Base-by-base conservation (phyloP, 352 stramenopile species). In the Phytophthora uliginosa region DNA sequence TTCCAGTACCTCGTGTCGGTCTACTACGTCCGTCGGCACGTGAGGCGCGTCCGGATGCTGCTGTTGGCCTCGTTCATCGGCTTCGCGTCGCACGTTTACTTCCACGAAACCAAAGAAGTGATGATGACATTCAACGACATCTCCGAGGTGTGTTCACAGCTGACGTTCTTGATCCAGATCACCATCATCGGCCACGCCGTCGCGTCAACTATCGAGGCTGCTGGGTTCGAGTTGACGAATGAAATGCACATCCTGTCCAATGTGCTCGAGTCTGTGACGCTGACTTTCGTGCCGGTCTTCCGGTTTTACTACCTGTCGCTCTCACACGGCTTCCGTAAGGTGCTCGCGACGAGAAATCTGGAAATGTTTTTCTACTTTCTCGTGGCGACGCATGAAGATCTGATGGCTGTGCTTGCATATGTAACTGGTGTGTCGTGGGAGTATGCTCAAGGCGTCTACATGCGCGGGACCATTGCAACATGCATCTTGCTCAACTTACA, bases 161-260 rank as follows among this genome's bases (percentile, higher is more conserved):
- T 82, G 17, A 70, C 68, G 42, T 78, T 82, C 56, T 53, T 82
- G 10, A 63, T 78, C 15, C 76, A 82, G 57, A 78, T 82, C 69
- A 74, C 72, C 3, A 69, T 78, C 66, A 69, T 82, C 48, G 72
- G 75, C 26, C 51, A 69, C 45, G 69, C 54, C 20, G 55, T 77
- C 7, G n/a, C 12, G 8, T 45, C 22, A 13, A 42, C 34, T 33
- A 42, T 53, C 50, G 56, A 22, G 34, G 58, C 58, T 22, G 52
- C 50, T 15, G 40, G 50, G 10, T 12, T 69, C 12, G 31, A 58
- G 5, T 7, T 70, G 6, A 20, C 45, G 33, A 34, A 74, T 24
- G 60, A 48, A 3, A 47, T 76, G 7, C 56, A 72, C 48, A 40
- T 24, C 4, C 22, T 55, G 15, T 60, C 56, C 8, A 67, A 72